Evolutionary conservation across 1,284 basidiomycete genomes (phyloP).

Genomic region (Heterobasidion parviporum): DNA sequence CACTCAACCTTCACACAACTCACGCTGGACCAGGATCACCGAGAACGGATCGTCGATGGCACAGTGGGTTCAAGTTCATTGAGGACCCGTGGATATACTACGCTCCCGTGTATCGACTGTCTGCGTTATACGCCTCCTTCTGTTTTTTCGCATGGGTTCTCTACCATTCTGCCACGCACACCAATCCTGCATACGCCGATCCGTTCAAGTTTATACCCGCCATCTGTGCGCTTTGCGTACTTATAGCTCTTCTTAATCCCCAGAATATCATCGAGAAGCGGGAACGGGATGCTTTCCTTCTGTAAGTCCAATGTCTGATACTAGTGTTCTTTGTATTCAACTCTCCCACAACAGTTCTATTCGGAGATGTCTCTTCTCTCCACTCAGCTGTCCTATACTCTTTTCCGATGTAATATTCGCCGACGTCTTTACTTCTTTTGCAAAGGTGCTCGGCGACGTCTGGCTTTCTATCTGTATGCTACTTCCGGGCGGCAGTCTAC

Average conservation of each 20-base stretch:
- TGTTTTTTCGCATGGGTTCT: conserved; percentile 56
- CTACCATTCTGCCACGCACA: conserved; percentile 53
- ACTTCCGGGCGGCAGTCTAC: conserved; percentile 66
- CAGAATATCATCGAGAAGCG: conserved; percentile 56
- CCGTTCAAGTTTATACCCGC: conserved; percentile 69
- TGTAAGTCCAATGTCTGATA: conserved; percentile 36
- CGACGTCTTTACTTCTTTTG: conserved; percentile 93
- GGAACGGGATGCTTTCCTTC: conserved; percentile 68
- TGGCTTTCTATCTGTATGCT: conserved; percentile 85
- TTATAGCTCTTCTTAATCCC: conserved; percentile 57
- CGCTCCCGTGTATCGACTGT: conserved; percentile 61
- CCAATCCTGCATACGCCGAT: conserved; percentile 56
- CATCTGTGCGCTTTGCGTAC: conserved; percentile 50
- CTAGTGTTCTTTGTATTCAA: neutral
- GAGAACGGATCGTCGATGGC: conserved; percentile 13
- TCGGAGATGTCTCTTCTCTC: conserved; percentile 66
- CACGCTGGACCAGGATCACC: conserved; percentile 21
- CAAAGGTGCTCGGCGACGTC: conserved; percentile 92
- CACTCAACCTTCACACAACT: conserved; percentile 50
- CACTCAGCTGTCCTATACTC: conserved; percentile 54
- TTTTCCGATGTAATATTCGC: conserved; percentile 94
- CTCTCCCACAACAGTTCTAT: conserved; percentile 40
- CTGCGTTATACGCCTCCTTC: conserved; percentile 49
- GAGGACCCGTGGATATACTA: conserved; percentile 37
- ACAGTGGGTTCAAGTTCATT: conserved; percentile 22